phyloP scores from a whole-genome alignment of 2,329 filamentous ascomycete species.

The Dactylella cylindrospora region DNA sequence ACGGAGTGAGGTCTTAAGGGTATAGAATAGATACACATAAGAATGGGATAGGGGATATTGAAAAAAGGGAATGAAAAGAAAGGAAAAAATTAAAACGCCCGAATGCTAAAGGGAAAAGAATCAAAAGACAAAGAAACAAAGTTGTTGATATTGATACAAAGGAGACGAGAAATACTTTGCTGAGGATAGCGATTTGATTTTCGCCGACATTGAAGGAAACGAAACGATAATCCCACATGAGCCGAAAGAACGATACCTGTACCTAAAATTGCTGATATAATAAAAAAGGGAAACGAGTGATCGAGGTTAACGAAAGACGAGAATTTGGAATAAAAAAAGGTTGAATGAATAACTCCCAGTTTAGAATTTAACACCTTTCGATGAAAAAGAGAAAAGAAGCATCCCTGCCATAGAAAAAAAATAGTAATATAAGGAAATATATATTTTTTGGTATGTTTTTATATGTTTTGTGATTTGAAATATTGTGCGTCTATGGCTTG shows the following conservation, averaged over 20 bases:
- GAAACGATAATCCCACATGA: no score
- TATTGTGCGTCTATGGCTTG: slow-evolving; percentile 7
- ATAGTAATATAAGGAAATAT: neutral
- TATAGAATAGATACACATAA: slow-evolving; percentile 16
- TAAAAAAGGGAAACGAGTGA: no score
- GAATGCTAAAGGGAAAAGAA: slow-evolving; percentile 5
- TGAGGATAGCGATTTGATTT: no score
- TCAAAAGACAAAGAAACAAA: slow-evolving; percentile 10
- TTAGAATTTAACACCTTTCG: slow-evolving; percentile 32
- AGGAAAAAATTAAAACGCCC: neutral
- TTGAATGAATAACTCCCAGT: slow-evolving; percentile 34
- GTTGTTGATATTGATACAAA: no score
- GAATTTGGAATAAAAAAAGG: no score
- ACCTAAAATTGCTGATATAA: no score
- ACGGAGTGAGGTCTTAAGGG: no score
- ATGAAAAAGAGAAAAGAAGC: slow-evolving; percentile 8
- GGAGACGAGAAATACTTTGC: no score
- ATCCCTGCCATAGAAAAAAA: neutral
- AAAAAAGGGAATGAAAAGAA: neutral
- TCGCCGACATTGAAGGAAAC: no score
- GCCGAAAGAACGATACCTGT: no score
- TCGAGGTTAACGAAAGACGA: no score
- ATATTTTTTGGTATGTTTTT: slow-evolving; percentile 16
- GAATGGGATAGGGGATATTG: slow-evolving; percentile 9
- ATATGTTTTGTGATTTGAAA: slow-evolving; percentile 13